Evolutionary conservation across 805 yeast species (phyloP).

Genomic region (Candida sakaeoensis): DNA sequence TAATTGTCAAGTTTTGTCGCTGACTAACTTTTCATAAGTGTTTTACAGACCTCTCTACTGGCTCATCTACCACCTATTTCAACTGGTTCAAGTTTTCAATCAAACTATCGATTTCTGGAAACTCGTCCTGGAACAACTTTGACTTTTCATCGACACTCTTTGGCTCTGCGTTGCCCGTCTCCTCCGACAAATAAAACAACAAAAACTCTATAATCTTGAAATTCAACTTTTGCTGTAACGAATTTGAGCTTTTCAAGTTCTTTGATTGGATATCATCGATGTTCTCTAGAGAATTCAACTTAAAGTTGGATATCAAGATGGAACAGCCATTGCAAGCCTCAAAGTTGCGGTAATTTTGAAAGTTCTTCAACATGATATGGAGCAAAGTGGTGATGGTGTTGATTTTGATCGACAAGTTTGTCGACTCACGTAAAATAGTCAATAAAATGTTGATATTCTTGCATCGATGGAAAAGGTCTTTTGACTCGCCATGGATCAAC

Average conservation of each 20-base stretch:
- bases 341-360: conserved; percentile 54
- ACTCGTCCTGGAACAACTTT: conserved; percentile 30
- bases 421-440: conserved; percentile 18
- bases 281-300: conserved; percentile 17
- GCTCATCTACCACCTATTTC: conserved; percentile 15
- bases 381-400: conserved; percentile 52
- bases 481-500: conserved; percentile 53
- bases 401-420: conserved; percentile 15
- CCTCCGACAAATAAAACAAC: conserved; percentile 66
- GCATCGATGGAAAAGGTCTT: conserved; percentile 44
- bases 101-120: conserved; percentile 38
- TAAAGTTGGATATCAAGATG: conserved; percentile 40
- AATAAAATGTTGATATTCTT: conserved; percentile 36
- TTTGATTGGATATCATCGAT: conserved; percentile 4
- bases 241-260: conserved; percentile 7
- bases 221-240: conserved; percentile 47
- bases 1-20: too few species aligned
- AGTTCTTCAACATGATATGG: conserved; percentile 54
- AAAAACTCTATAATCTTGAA: conserved; percentile 66
- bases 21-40: too few species aligned
- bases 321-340: conserved; percentile 56
- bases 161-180: conserved; percentile 18
- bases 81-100: conserved; percentile 34
- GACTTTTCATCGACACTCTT: conserved; percentile 28
- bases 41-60: too few species aligned